Conservation (phyloP, 2,329 filamentous ascomycete species). For the Talaromyces sp. region DNA sequence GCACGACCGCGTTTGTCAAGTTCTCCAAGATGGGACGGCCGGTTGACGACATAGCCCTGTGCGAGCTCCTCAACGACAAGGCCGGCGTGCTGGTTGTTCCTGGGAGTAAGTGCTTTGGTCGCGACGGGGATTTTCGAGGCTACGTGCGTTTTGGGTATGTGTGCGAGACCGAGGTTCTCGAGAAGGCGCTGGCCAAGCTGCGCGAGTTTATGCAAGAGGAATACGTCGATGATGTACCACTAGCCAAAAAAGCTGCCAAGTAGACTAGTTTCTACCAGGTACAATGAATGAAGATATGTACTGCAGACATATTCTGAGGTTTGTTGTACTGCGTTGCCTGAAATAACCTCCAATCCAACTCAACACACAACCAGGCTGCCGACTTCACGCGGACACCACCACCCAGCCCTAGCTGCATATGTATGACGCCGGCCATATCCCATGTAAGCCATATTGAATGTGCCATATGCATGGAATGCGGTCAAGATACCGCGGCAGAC, state of each 20-base stretch:
- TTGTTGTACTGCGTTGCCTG: no score
- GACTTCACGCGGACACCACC: no score
- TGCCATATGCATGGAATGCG: not conserved
- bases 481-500: not conserved
- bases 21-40: conserved; percentile 58
- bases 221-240: conserved; percentile 45
- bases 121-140: conserved; percentile 60
- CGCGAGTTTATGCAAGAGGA: conserved; percentile 52
- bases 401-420: no score
- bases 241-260: not conserved
- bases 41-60: conserved; percentile 69
- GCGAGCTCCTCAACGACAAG: conserved; percentile 60
- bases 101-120: conserved; percentile 67
- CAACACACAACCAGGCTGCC: no score
- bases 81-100: conserved; percentile 71
- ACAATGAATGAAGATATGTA: not conserved
- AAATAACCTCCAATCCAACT: no score
- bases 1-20: conserved; percentile 72
- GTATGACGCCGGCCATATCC: no score
- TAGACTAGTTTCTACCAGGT: no score
- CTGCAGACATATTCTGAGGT: not conserved
- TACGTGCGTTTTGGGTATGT: conserved; percentile 75
- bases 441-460: no score
- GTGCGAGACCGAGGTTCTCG: conserved; percentile 63
- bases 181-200: conserved; percentile 56